Base-by-base conservation (phyloP, 495 filamentous ascomycete species). In the Tetracladium setigerum region DNA sequence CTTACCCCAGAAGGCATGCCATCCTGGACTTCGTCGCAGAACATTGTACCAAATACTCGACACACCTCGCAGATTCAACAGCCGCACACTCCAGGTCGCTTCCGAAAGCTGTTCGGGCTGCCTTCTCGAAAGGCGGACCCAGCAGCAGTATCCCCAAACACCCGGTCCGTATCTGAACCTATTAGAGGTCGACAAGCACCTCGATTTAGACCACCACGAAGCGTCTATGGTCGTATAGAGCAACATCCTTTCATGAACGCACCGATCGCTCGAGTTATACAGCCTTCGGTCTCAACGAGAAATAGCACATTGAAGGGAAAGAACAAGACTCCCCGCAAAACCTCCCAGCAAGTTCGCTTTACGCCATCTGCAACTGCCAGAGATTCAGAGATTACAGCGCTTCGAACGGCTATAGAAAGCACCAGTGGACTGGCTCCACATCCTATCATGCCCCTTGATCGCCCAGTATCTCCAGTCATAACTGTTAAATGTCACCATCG, bases 1-100 rank as follows among this genome's bases (percentile, higher is more conserved):
- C 6, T 18, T 0, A 65, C 65, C 7, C 66, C 66, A 5, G 43
- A 53, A 2, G 61, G 57, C 2, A 58, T 66, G 51, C 50, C 60
- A 30, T 57, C 57, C 7, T 66, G 62, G 63, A 58, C 60, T 24
- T 47, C 53, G 16, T 40, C 46, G 35, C 54, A 53, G 30, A 50
- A 36, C n/a, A 13, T 37, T 16, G 41, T 42, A 7, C 30, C 16
- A n/a, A 31, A 17, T 31, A 11, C 22, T 8, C 53, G 19, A 24
- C 22, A 31, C 8, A 3, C 34, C 3, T n/a, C 13, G 9, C 13
- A 32, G 16, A 2, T 14, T 3, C 22, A 43, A 14, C 33, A 33
- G n/a, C 31, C 46, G 10, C 19, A 37, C 13, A 36, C 24, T 18
- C 44, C 41, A 31, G 53, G 41, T 47, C 42, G 50, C 4, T n/a